Evolutionary conservation across 1,284 basidiomycete species (phyloP).

Genomic region (Chalciporus sp.): DNA sequence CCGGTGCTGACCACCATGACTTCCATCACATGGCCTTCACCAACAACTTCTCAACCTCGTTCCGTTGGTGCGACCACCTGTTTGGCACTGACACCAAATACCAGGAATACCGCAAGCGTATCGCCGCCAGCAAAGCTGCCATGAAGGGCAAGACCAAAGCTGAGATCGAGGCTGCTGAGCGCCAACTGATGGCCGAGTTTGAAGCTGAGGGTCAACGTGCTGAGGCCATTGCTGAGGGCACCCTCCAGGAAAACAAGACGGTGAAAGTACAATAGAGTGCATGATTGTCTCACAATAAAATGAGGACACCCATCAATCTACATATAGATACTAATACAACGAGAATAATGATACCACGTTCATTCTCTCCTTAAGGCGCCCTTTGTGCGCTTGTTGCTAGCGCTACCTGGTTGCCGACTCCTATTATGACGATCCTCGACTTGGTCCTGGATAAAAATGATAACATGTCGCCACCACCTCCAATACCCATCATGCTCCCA

Average conservation of each 20-base stretch:
- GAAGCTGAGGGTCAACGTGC: conserved; percentile 75
- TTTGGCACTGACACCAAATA: conserved; percentile 90
- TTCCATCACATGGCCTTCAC: conserved; percentile 94
- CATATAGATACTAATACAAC: conserved; percentile 5
- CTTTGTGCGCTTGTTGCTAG: too few species aligned
- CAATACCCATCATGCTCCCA: conserved; percentile 38
- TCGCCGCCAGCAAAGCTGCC: conserved; percentile 55
- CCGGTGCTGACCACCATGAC: conserved; percentile 97
- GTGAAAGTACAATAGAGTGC: conserved; percentile 29
- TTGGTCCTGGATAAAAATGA: neutral
- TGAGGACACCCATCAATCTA: neutral
- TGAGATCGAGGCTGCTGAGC: conserved; percentile 58
- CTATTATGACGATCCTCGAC: too few species aligned
- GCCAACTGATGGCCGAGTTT: conserved; percentile 58
- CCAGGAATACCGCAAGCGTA: conserved; percentile 68
- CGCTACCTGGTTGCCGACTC: too few species aligned
- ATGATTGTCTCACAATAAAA: neutral
- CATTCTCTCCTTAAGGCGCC: too few species aligned
- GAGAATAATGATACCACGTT: conserved; percentile 3
- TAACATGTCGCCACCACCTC: neutral
- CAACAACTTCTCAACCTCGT: conserved; percentile 90
- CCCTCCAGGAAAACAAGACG: conserved; percentile 8
- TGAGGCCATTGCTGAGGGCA: conserved; percentile 54
- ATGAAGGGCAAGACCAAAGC: conserved; percentile 54
- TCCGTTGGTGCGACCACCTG: conserved; percentile 89